These are phyloP conservation scores for Aphanomyces cochlioides DNA, from an alignment of 352 stramenopile species.

Conservation along the genomic window DNA sequence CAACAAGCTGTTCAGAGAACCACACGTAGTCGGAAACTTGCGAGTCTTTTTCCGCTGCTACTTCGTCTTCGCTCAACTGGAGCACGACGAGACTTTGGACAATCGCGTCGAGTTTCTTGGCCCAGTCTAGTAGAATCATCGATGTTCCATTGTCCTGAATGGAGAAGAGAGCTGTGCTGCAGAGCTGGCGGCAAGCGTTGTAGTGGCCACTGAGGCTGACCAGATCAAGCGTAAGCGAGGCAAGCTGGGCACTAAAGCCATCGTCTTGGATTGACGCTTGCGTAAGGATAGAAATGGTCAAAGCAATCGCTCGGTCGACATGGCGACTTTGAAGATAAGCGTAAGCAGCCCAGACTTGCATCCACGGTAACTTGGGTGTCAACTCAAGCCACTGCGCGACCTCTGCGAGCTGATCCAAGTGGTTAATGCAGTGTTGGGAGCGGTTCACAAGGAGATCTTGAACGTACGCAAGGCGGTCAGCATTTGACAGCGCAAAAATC, in stretches of 20 bases:
- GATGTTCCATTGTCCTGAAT: background rate
- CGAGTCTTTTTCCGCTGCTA: background rate
- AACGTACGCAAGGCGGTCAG: background rate
- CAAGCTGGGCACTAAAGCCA: background rate
- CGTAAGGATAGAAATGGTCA: background rate
- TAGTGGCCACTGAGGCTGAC: conserved; percentile 1
- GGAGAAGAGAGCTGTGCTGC: background rate
- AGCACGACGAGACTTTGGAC: background rate
- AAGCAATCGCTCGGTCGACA: background rate
- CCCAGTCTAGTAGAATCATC: conserved; percentile 6
- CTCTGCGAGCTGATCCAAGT: background rate
- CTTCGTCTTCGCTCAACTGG: background rate
- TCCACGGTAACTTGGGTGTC: background rate
- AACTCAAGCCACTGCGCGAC: conserved; percentile 11
- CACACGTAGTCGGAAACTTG: conserved; percentile 3
- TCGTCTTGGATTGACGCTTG: background rate
- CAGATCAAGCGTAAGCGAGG: conserved; percentile 19
- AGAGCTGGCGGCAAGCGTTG: background rate
- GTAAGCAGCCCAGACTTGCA: conserved; percentile 21
- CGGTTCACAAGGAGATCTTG: conserved; percentile 16
- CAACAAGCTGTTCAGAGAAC: conserved; percentile 18
- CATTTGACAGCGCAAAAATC: background rate
- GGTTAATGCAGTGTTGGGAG: background rate
- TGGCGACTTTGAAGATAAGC: conserved; percentile 8
- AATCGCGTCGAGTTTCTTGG: conserved; percentile 18